These are phyloP conservation scores for Geoglossum cookeanum DNA, from an alignment of 2,329 filamentous ascomycete genomes.

Conservation along the genomic window DNA sequence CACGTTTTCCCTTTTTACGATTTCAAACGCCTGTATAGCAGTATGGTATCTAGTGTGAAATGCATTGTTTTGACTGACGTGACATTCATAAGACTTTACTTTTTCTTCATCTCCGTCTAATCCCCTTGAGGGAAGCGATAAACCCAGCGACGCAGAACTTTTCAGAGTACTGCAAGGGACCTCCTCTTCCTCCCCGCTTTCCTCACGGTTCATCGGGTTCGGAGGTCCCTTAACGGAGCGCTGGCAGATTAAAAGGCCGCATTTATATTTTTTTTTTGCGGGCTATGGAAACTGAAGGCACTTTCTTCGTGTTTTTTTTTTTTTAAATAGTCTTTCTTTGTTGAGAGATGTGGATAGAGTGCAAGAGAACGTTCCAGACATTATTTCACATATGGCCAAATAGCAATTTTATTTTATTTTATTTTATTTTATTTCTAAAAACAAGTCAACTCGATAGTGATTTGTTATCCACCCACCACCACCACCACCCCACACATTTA, in stretches of 20 bases:
- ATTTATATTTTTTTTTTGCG: conserved; percentile 14
- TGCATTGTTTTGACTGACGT: too few relatives aligned
- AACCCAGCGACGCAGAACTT: conserved; percentile 49
- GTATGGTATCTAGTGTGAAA: too few relatives aligned
- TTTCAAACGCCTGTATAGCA: too few relatives aligned
- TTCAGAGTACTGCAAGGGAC: conserved; percentile 54
- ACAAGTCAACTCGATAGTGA: too few relatives aligned
- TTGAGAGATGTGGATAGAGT: conserved; percentile 14
- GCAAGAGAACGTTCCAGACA: conserved; percentile 20
- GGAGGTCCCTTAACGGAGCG: conserved; percentile 52
- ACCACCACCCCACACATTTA: too few relatives aligned
- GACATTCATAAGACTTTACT: too few relatives aligned
- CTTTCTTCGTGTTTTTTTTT: conserved; percentile 12
- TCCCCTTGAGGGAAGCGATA: background rate
- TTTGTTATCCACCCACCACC: too few relatives aligned
- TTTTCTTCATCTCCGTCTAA: background rate
- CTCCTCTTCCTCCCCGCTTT: conserved; percentile 28
- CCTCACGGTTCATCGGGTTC: too few relatives aligned
- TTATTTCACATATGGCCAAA: background rate
- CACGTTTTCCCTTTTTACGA: too few relatives aligned
- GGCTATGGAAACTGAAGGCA: conserved; percentile 17
- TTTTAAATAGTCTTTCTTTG: conserved; percentile 6
- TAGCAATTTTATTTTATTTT: background rate
- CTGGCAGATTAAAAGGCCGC: conserved; percentile 41
- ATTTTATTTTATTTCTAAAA: too few relatives aligned